Evolutionary conservation across 169 alveolate species (phyloP), one percentile per base, ranked within the genome.

Genomic region (Besnoitia besnoiti): DNA sequence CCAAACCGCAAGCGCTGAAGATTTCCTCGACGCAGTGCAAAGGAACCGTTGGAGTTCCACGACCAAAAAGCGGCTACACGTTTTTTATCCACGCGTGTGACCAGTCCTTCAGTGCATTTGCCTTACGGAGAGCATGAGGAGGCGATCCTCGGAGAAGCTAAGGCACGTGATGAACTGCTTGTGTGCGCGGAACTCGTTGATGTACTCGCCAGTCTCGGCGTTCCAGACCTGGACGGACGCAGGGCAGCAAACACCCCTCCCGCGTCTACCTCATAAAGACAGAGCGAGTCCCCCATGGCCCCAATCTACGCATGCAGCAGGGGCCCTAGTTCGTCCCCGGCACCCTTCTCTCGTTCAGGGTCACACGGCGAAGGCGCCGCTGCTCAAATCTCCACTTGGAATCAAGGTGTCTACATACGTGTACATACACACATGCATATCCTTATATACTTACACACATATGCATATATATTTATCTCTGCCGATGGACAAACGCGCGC

Each of bases 161-260:
- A 97, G 92, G 92, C 97, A 97, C 89, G 98, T 96, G 55, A 97
- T 97, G n/a, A 95, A 88, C 85, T 95, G 94, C 50, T 96, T 94
- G 95, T 97, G 98, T 33, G 98, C 98, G 59, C 96, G 96, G 84
- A 96, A 77, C 84, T 91, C 95, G 47, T 91, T 93, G 46, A 96
- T 79, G 50, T 94, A 96, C 67, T 90, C 95, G 30, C 98, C 98
- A 79, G 93, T 95, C 82, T 91, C 90, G 8, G 98, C 95, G 77
- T 95, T 93, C 98, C 98, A 96, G 42, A 95, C 91, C 97, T 95
- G 92, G 67, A 55, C 12, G 30, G 55, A 55, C 12, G 24, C 67
- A n/a, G 3, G 30, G 24, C 67, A 16, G 1, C 33, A 5, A 55
- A 21, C 33, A 16, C 12, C 12, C 12, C 33, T 10, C 1, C 12